These are phyloP conservation scores for Aspergillus brasiliensis DNA, from an alignment of 2,329 filamentous ascomycete species.

Conservation along the genomic window DNA sequence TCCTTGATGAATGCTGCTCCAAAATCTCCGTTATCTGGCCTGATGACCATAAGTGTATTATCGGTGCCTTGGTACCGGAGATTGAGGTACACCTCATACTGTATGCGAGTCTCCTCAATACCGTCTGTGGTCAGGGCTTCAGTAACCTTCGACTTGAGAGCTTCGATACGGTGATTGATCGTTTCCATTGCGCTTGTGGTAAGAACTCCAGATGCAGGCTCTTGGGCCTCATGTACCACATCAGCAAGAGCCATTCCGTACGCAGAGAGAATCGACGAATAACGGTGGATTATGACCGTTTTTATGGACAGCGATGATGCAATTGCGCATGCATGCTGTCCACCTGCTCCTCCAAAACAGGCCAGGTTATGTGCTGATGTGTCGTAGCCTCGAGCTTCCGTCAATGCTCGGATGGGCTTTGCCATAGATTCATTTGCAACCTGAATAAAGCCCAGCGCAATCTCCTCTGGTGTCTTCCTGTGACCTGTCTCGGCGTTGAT, in stretches of 20 bases:
- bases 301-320: slow-evolving; percentile 80
- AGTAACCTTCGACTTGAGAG: slow-evolving; percentile 50
- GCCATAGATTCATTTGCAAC: slow-evolving; percentile 49
- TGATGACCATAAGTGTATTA: slow-evolving; percentile 52
- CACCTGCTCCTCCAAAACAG: slow-evolving; percentile 88
- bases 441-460: slow-evolving; percentile 46
- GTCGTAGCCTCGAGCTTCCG: slow-evolving; percentile 89
- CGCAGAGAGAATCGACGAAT: slow-evolving; percentile 87
- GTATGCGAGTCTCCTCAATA: not conserved
- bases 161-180: not conserved
- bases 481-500: slow-evolving; percentile 44
- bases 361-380: slow-evolving; percentile 87
- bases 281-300: slow-evolving; percentile 84
- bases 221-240: slow-evolving; percentile 84
- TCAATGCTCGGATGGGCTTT: slow-evolving; percentile 83
- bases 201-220: slow-evolving; percentile 32
- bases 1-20: not conserved
- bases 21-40: slow-evolving; percentile 78
- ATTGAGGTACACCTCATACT: slow-evolving; percentile 49
- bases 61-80: slow-evolving; percentile 56
- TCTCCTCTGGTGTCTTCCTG: slow-evolving; percentile 43
- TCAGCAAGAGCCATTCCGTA: slow-evolving; percentile 93
- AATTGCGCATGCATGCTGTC: slow-evolving; percentile 90
- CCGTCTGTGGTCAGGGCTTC: not conserved
- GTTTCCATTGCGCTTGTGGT: not conserved